phyloP scores from a whole-genome alignment of 352 stramenopile genomes.

The Bremia lactucae region DNA sequence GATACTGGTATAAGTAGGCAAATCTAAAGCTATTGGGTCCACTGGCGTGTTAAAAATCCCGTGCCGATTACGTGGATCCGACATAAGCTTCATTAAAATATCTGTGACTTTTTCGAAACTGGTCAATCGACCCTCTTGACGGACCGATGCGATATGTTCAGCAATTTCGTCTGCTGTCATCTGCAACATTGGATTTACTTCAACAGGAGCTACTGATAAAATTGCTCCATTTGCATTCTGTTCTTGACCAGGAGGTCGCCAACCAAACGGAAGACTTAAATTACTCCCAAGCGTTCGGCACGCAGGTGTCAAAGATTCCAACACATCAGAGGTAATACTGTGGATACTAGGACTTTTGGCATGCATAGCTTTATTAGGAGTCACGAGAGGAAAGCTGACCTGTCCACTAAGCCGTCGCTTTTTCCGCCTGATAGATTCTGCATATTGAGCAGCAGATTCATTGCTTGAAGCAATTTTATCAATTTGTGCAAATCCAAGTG shows the following conservation, averaged over 20 bases:
- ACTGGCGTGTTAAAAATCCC: constrained; percentile 71
- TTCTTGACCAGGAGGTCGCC: constrained; percentile 7
- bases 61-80: constrained; percentile 52
- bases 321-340: constrained; percentile 26
- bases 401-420: constrained; percentile 23
- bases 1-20: constrained; percentile 62
- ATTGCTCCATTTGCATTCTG: background rate
- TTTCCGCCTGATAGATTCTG: constrained; percentile 30
- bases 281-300: constrained; percentile 37
- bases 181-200: constrained; percentile 42
- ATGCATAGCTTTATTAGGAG: constrained; percentile 18
- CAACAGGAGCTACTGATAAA: constrained; percentile 3
- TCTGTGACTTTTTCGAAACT: constrained; percentile 56
- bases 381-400: constrained; percentile 15
- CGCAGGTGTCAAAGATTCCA: constrained; percentile 24
- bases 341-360: constrained; percentile 17
- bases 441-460: constrained; percentile 2
- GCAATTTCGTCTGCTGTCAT: constrained; percentile 52
- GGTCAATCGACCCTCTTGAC: constrained; percentile 42
- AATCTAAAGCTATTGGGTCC: constrained; percentile 49
- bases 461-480: constrained; percentile 6
- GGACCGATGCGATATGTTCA: constrained; percentile 58
- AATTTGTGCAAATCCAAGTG: constrained; percentile 6
- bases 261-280: constrained; percentile 40
- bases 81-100: constrained; percentile 68